These are phyloP conservation scores for Nakataea oryzae DNA, from an alignment of 2,329 filamentous ascomycete genomes.

Conservation along the genomic window DNA sequence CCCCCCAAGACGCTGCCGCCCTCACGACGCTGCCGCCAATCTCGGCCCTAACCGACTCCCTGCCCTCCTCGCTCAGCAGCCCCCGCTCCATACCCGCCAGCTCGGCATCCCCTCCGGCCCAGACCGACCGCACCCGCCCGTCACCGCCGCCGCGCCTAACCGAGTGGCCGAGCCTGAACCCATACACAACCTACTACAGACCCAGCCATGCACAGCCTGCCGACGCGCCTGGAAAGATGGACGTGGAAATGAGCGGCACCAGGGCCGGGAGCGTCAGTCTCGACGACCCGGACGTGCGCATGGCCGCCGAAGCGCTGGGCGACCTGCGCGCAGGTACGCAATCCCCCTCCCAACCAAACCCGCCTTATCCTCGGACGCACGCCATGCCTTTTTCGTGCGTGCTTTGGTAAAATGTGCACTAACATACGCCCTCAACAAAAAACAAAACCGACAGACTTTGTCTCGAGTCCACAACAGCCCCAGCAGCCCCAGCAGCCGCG, in stretches of 20 bases:
- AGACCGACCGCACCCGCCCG: constrained; percentile 14
- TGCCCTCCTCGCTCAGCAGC: constrained; percentile 12
- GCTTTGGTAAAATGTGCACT: constrained; percentile 10
- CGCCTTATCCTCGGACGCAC: not conserved
- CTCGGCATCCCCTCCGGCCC: constrained; percentile 11
- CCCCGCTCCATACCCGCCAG: constrained; percentile 8
- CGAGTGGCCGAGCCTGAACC: constrained; percentile 39
- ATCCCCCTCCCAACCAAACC: not conserved
- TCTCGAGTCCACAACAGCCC: constrained; percentile 43
- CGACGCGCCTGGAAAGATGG: constrained; percentile 37
- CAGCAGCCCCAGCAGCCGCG: not conserved
- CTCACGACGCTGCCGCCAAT: constrained; percentile 30
- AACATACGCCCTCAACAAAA: not conserved
- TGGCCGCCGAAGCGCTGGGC: constrained; percentile 66
- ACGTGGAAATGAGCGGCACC: constrained; percentile 31
- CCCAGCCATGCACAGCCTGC: constrained; percentile 30
- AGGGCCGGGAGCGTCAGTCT: constrained; percentile 43
- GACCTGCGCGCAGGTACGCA: constrained; percentile 60
- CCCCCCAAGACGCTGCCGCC: constrained; percentile 13
- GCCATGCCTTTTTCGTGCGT: not conserved
- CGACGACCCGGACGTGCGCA: constrained; percentile 56
- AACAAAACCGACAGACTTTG: constrained; percentile 41
- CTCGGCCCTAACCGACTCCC: constrained; percentile 25
- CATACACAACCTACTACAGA: constrained; percentile 35
- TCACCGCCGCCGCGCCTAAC: constrained; percentile 10